Percentiles rank a stretch among this genome's conserved stretches.
These are phyloP conservation scores for Wickerhamomyces bovis DNA, from an alignment of 805 yeast genomes.

Conservation along the genomic window DNA sequence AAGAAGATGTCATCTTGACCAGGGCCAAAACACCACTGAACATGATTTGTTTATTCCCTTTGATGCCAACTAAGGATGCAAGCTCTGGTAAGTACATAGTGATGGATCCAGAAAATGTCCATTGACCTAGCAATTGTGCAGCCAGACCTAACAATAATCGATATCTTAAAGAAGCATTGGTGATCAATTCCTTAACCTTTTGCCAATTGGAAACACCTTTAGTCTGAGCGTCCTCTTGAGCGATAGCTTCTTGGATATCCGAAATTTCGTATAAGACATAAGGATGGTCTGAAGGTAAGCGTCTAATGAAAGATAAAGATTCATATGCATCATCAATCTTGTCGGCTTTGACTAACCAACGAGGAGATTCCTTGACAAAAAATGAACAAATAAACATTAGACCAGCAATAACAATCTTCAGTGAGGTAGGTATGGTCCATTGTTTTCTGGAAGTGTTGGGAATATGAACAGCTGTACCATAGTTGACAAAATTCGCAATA, in stretches of 20 bases:
- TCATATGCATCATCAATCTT: conserved; percentile 35
- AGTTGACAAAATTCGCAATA: conserved; percentile 43
- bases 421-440: conserved; percentile 46
- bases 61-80: conserved; percentile 41
- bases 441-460: conserved; percentile 32
- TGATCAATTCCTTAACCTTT: conserved; percentile 29
- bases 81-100: conserved; percentile 53
- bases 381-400: conserved; percentile 35
- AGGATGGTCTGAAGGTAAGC: conserved; percentile 42
- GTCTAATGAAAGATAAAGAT: conserved; percentile 38
- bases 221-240: conserved; percentile 23
- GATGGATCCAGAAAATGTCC: conserved; percentile 54
- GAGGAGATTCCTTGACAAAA: conserved; percentile 44
- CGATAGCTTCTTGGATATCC: conserved; percentile 38
- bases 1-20: conserved; percentile 44
- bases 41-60: conserved; percentile 33
- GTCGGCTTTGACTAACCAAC: conserved; percentile 37
- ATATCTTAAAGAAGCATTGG: conserved; percentile 36
- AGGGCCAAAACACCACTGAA: conserved; percentile 50
- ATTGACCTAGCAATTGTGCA: conserved; percentile 46
- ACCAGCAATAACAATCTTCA: conserved; percentile 44
- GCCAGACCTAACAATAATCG: conserved; percentile 37
- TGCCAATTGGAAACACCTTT: conserved; percentile 22
- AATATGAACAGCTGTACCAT: conserved; percentile 45
- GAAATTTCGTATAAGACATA: conserved; percentile 43